These are phyloP conservation scores for Panus rudis DNA, from an alignment of 768 basidiomycete species.

Conservation along the genomic window DNA sequence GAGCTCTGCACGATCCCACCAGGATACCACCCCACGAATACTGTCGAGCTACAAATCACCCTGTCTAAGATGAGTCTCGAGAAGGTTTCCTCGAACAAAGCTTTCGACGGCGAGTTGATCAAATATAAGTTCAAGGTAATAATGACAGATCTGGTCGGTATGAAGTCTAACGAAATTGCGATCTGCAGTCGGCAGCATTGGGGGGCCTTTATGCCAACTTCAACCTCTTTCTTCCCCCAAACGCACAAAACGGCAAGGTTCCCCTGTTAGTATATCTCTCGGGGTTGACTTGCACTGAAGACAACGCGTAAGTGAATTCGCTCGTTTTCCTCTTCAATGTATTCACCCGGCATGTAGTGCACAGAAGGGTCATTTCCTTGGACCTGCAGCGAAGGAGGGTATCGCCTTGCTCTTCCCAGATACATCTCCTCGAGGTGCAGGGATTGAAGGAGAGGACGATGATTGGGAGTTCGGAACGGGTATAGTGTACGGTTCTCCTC, in stretches of 20 bases:
- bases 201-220: slow-evolving; percentile 70
- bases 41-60: too few relatives aligned
- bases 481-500: slow-evolving; percentile 10
- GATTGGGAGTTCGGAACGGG: slow-evolving; percentile 93
- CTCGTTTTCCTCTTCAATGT: neutral
- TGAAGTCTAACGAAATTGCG: neutral
- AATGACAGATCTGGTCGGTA: slow-evolving; percentile 9
- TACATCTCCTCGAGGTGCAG: slow-evolving; percentile 91
- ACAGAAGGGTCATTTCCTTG: slow-evolving; percentile 89
- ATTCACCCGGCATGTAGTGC: slow-evolving; percentile 47
- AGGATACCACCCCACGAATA: too few relatives aligned
- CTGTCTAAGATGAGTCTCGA: slow-evolving; percentile 44
- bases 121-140: slow-evolving; percentile 85
- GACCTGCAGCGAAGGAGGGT: slow-evolving; percentile 76
- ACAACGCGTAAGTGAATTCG: slow-evolving; percentile 64
- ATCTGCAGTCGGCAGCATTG: slow-evolving; percentile 55
- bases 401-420: slow-evolving; percentile 94
- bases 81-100: slow-evolving; percentile 68
- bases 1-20: too few relatives aligned
- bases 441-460: slow-evolving; percentile 70
- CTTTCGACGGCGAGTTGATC: slow-evolving; percentile 70
- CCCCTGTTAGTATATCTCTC: slow-evolving; percentile 82
- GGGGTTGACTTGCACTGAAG: slow-evolving; percentile 86
- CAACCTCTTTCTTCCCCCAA: slow-evolving; percentile 82
- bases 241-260: slow-evolving; percentile 41